Evolutionary conservation across 352 stramenopile genomes (phyloP).

Genomic region (Globisporangium splendens): DNA sequence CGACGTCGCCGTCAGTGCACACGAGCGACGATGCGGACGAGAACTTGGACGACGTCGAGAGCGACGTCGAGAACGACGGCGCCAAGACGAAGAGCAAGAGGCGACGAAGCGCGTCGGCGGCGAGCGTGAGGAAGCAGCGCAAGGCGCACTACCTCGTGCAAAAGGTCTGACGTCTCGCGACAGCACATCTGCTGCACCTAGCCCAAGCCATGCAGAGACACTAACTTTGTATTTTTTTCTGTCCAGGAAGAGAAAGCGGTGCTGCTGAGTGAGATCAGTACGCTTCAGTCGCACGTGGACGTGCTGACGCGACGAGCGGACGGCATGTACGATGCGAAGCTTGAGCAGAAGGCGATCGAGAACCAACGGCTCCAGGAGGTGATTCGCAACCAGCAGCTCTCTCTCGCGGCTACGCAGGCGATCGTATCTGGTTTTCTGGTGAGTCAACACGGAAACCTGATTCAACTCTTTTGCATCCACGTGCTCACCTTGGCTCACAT

Average conservation of each 20-base stretch:
- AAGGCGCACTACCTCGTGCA: no score
- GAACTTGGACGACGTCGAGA: no score
- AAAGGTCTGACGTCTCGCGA: background rate
- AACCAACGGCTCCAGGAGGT: background rate
- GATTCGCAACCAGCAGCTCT: background rate
- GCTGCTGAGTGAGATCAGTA: background rate
- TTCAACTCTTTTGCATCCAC: background rate
- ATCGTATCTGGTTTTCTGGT: conserved; percentile 5
- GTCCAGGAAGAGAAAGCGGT: background rate
- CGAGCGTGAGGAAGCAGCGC: no score
- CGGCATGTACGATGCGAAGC: background rate
- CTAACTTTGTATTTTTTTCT: conserved; percentile 17
- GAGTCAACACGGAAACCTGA: background rate
- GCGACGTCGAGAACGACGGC: no score
- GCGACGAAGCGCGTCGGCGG: no score
- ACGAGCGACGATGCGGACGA: no score
- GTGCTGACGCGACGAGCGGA: background rate
- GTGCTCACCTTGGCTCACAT: background rate
- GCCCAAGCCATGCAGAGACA: no score
- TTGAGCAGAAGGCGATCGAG: background rate
- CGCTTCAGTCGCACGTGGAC: background rate
- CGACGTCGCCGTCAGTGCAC: no score
- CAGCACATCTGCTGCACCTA: conserved; percentile 16
- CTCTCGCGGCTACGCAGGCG: background rate
- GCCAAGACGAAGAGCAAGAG: no score